Evolutionary conservation across 805 yeast species (phyloP).

Genomic region (Saturnispora quitensis): DNA sequence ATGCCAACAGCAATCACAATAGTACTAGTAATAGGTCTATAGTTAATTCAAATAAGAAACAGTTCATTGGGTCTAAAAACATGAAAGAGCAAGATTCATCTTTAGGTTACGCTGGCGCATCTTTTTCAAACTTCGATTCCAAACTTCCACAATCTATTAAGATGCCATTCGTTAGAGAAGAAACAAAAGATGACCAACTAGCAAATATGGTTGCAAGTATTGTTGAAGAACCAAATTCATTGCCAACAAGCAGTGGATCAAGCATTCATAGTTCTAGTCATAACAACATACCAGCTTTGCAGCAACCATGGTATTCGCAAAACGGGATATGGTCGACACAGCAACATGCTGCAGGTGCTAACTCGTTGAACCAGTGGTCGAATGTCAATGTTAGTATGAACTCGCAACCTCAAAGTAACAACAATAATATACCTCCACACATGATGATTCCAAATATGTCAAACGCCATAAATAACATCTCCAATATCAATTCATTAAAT

Average conservation of each 20-base stretch:
- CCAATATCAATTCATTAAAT: background rate
- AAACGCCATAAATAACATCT: background rate
- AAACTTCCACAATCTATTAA: constrained; percentile 8
- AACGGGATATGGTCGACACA: background rate
- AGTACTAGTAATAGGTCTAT: background rate
- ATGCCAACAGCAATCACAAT: background rate
- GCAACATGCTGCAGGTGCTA: background rate
- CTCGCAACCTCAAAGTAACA: background rate
- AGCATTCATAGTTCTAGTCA: background rate
- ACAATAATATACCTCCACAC: background rate
- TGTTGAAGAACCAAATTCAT: background rate
- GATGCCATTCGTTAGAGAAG: constrained; percentile 10
- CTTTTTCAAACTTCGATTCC: constrained; percentile 11
- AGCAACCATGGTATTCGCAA: background rate
- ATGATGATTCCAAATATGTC: constrained; percentile 1
- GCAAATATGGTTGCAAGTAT: constrained; percentile 1
- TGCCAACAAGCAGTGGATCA: background rate
- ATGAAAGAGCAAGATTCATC: background rate
- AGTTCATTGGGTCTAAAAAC: background rate
- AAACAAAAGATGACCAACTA: constrained; percentile 6
- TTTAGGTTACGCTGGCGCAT: constrained; percentile 12
- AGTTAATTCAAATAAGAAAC: background rate
- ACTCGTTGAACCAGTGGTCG: background rate
- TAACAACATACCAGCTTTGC: background rate
- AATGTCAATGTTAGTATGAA: background rate